Evolutionary conservation across 768 basidiomycete species (phyloP), one percentile per base, ranked within the genome.

Genomic region (Russula vinacea): DNA sequence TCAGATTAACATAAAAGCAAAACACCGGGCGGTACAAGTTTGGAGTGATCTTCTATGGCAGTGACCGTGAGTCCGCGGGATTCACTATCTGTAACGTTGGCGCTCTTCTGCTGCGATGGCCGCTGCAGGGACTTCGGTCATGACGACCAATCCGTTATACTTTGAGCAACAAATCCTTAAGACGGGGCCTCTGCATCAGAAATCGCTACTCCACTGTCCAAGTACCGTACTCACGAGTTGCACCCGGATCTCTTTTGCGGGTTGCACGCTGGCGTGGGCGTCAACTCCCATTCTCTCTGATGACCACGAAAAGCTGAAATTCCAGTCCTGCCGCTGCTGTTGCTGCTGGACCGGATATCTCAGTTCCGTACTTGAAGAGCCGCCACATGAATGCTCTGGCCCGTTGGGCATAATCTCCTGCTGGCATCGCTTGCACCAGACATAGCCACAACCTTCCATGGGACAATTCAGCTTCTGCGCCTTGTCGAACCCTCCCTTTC

Each of bases 161-260:
- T 70, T 32, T 57, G 84, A 84, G 67, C 83, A 84, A 67, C 84
- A 84, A 65, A 84, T 82, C 68, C 72, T 73, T 37, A 5, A 29
- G 16, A 51, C 9, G 13, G 11, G 51, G 13, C 9, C 24, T 47
- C 33, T 16, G 52, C n/a, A n/a, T 37, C n/a, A 65, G 37, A 37
- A 19, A 22, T n/a, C 16, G 14, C 13, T 26, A 26, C 24, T 14
- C 13, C 5, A 86, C 84, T 70, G 85, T 35, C 3, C 35, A 35
- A 35, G 35, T 35, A 8, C 8, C 3, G 33, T 33, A 35, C 35
- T 35, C 8, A 8, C 35, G 35, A 83, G 63, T 84, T 80, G 57
- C 85, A 86, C 0, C 84, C 84, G 16, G 73, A 73, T 9, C 77
- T 77, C 66, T 83, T 86, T 58, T 76, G 80, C 8, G 83, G 81